Evolutionary conservation across 768 basidiomycete genomes (phyloP), one percentile per base, ranked within the genome.

Genomic region (Krasilnikovozyma curviuscula): DNA sequence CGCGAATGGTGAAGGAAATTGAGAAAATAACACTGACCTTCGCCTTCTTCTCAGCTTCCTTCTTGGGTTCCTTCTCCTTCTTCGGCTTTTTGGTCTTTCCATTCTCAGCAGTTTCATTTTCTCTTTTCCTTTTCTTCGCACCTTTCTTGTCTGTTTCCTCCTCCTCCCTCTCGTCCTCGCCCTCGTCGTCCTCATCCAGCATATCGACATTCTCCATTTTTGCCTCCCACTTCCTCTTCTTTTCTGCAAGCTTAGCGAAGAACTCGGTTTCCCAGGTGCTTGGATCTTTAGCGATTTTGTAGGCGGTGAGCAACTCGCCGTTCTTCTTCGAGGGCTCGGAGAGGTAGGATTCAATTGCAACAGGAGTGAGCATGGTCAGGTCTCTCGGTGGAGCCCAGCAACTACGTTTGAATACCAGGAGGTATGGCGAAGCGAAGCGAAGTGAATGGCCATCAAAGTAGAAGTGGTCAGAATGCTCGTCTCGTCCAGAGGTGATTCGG

Each of bases 311-410:
- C 33, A 95, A 74, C 29, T 86, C 82, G 33, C 73, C 76, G 33
- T 73, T 76, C 61, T 74, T 78, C 68, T 84, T 85, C 13, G 45
- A 8, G 16, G 79, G 77, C 59, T 80, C 80, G 54, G 67, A 71
- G 66, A 95, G 73, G 67, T 76, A 93, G 3, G 78, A 71, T 54
- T 81, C 73, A 66, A 97, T 91, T 66, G 84, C 83, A 63, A 81
- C 74, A 5, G 69, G 63, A 57, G 78, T 73, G 23, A 95, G 73
- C 53, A 73, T 73, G 19, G 77, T 81, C 44, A 95, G 76, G 64
- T 93, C 89, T 58, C 79, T 80, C 1, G 78, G 61, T 28, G 75
- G 69, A 34, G 83, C 70, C 89, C 89, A 95, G 18, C 83, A 73
- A 66, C 89, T 95, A 24, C 18, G 29, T 9, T 19, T 13, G 10